A percentile compares a stretch with the other conserved stretches of the same genome.
These are phyloP conservation scores for Neopestalotiopsis clavispora DNA, from an alignment of 2,329 filamentous ascomycete species.

Conservation along the genomic window DNA sequence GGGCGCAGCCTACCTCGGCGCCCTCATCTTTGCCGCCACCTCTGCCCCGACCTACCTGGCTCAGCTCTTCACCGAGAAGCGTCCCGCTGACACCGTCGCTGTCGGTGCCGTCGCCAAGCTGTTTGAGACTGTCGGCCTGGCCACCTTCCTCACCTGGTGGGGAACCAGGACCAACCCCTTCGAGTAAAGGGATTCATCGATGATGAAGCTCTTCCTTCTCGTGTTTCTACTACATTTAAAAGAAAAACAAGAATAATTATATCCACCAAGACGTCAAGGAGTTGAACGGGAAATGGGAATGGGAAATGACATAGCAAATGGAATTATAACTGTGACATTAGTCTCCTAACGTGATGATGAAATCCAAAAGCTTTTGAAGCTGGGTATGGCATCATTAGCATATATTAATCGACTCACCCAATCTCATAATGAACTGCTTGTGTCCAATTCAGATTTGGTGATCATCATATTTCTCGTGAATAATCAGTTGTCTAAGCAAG, in stretches of 20 bases:
- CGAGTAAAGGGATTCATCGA: slow-evolving; percentile 58
- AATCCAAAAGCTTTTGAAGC: background rate
- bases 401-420: slow-evolving; percentile 12
- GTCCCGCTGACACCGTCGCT: slow-evolving; percentile 86
- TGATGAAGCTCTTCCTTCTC: background rate
- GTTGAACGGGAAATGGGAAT: background rate
- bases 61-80: slow-evolving; percentile 89
- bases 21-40: slow-evolving; percentile 88
- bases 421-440: background rate
- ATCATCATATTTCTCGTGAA: too few species aligned
- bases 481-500: too few species aligned
- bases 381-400: background rate
- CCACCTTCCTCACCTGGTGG: slow-evolving; percentile 95
- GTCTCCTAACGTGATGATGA: slow-evolving; percentile 12
- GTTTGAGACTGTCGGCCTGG: slow-evolving; percentile 91
- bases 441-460: too few species aligned
- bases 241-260: background rate
- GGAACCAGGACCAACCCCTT: slow-evolving; percentile 94
- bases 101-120: slow-evolving; percentile 83
- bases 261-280: background rate
- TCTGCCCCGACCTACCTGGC: slow-evolving; percentile 85
- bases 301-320: slow-evolving; percentile 12
- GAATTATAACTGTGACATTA: slow-evolving; percentile 12
- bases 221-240: background rate
- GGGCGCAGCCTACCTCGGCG: slow-evolving; percentile 92